These are phyloP conservation scores for Solanum sitiens DNA, from an alignment of 257 asterid genomes.

Conservation along the genomic window DNA sequence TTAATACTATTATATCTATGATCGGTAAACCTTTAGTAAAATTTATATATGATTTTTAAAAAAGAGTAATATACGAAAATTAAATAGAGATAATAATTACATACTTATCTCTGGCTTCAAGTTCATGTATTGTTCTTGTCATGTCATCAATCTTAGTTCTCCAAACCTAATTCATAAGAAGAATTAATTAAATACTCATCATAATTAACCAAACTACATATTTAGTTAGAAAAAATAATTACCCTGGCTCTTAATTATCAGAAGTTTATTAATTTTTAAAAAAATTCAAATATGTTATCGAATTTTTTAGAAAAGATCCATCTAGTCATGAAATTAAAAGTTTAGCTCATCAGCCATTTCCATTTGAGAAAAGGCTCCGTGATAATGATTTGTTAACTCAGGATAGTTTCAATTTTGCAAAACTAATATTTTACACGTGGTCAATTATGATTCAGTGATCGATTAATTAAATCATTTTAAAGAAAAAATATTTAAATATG, in stretches of 20 bases:
- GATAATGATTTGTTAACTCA: background rate
- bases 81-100: background rate
- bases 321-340: no score
- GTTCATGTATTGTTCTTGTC: slow-evolving; percentile 28
- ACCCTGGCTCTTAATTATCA: background rate
- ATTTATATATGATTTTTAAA: background rate
- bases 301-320: no score
- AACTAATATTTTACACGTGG: fast-evolving
- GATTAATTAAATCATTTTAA: no score
- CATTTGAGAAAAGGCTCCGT: background rate
- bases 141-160: slow-evolving; percentile 38
- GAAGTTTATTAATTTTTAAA: background rate
- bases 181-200: background rate
- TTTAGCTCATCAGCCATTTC: background rate
- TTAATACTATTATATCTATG: no score
- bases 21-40: no score
- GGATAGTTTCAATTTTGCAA: background rate
- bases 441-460: background rate
- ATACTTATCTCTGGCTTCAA: slow-evolving; percentile 45
- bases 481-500: no score
- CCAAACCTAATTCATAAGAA: slow-evolving; percentile 27
- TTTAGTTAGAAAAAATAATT: background rate
- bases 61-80: background rate
- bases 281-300: no score
- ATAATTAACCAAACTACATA: background rate